Percentiles rank a stretch among this genome's conserved stretches.
Evolutionary conservation across 2,329 filamentous ascomycete species (phyloP).

Genomic region (Sarocladiaceae sp.): DNA sequence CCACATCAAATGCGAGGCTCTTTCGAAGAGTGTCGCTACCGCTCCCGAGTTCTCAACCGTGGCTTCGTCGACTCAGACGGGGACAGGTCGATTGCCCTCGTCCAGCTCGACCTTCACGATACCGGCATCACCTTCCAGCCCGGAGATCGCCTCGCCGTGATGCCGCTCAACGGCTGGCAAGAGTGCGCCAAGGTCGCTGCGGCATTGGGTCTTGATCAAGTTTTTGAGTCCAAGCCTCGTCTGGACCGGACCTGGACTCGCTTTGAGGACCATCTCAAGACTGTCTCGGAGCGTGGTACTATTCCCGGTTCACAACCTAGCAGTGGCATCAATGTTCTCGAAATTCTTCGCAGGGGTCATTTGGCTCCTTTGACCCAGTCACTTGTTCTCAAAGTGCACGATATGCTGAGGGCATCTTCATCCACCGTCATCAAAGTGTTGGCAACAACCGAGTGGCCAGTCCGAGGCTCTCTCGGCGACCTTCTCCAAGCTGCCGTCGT

Average conservation of each 20-base stretch:
- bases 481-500: constrained; percentile 43
- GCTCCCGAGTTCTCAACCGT: constrained; percentile 38
- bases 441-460: constrained; percentile 46
- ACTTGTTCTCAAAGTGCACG: constrained; percentile 43
- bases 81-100: constrained; percentile 40
- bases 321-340: constrained; percentile 31
- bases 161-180: constrained; percentile 51
- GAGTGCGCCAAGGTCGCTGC: constrained; percentile 51
- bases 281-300: background rate
- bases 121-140: constrained; percentile 50
- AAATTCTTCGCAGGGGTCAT: constrained; percentile 47
- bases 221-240: constrained; percentile 36
- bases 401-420: constrained; percentile 44
- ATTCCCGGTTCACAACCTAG: constrained; percentile 28
- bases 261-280: constrained; percentile 38
- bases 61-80: constrained; percentile 42
- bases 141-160: constrained; percentile 48
- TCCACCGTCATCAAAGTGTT: constrained; percentile 44
- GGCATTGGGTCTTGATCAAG: constrained; percentile 42
- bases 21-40: constrained; percentile 51
- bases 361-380: constrained; percentile 48
- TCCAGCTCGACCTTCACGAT: constrained; percentile 48
- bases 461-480: constrained; percentile 45
- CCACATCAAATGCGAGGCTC: constrained; percentile 51
- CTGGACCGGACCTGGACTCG: constrained; percentile 39